Evolutionary conservation across 495 filamentous ascomycete species (phyloP).

Genomic region (Hypoxylon cercidicola): DNA sequence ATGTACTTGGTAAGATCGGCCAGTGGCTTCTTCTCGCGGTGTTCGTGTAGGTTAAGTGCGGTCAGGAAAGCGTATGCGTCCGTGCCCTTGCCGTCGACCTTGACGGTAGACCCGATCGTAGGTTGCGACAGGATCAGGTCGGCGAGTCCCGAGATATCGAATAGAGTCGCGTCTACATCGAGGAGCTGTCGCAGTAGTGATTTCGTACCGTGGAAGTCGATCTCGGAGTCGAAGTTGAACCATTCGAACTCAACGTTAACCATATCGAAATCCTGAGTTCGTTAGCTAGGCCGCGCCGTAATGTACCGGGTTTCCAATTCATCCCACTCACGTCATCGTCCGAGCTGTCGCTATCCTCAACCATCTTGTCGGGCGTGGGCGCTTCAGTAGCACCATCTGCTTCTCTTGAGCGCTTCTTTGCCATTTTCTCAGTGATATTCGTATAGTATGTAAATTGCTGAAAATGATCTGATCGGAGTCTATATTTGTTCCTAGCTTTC

Average conservation of each 20-base stretch:
- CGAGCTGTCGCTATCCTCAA: slow-evolving; percentile 62
- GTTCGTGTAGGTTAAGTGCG: slow-evolving; percentile 84
- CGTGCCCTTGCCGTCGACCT: slow-evolving; percentile 90
- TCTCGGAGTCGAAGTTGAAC: slow-evolving; percentile 90
- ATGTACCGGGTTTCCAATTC: slow-evolving; percentile 5
- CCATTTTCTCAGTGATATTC: slow-evolving; percentile 51
- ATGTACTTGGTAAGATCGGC: slow-evolving; percentile 78
- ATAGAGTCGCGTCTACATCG: slow-evolving; percentile 83
- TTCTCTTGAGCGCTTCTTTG: slow-evolving; percentile 60
- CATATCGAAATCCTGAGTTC: slow-evolving; percentile 80
- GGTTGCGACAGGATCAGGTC: slow-evolving; percentile 92
- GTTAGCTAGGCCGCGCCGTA: slow-evolving; percentile 29
- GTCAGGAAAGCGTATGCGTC: slow-evolving; percentile 97
- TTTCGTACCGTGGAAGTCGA: slow-evolving; percentile 96
- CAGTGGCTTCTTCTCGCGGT: slow-evolving; percentile 77
- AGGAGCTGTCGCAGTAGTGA: slow-evolving; percentile 92
- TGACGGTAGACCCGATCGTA: slow-evolving; percentile 90
- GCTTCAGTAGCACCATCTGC: slow-evolving; percentile 54
- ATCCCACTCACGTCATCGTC: slow-evolving; percentile 51
- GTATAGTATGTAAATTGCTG: background rate
- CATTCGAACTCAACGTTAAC: slow-evolving; percentile 98
- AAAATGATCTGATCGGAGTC: background rate
- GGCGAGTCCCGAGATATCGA: slow-evolving; percentile 85
- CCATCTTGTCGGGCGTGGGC: slow-evolving; percentile 53
- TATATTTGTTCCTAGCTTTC: background rate